Percentiles rank a stretch among this genome's conserved stretches.
Evolutionary conservation across 768 basidiomycete species (phyloP).

Genomic region (Basidioascus undulatus): DNA sequence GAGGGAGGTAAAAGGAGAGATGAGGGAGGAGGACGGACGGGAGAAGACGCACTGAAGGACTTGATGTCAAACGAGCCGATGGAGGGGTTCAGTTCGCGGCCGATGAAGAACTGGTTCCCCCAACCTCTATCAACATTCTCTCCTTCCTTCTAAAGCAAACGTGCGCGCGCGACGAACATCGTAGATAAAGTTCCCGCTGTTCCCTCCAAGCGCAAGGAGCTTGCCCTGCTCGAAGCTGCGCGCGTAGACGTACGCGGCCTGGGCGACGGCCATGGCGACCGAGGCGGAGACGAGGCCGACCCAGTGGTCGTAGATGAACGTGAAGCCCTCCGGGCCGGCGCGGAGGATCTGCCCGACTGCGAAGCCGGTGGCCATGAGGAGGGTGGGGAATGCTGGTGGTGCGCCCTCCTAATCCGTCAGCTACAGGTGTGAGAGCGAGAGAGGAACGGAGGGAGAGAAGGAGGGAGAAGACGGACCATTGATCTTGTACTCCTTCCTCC

Average conservation of each 20-base stretch:
- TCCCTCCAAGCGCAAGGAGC: constrained; percentile 76
- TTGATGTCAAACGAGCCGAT: constrained; percentile 55
- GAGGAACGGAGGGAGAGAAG: background rate
- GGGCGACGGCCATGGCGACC: constrained; percentile 47
- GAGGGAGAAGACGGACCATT: constrained; percentile 40
- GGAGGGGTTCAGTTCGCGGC: constrained; percentile 79
- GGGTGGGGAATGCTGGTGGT: constrained; percentile 53
- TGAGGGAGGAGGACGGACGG: background rate
- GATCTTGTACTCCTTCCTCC: constrained; percentile 61
- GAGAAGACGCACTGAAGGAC: constrained; percentile 22
- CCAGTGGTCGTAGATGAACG: constrained; percentile 80
- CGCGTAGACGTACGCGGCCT: constrained; percentile 44
- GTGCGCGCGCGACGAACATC: too few relatives aligned
- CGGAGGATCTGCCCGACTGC: constrained; percentile 42
- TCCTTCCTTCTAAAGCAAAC: too few relatives aligned
- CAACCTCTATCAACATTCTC: constrained; percentile 8
- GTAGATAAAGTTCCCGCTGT: constrained; percentile 63
- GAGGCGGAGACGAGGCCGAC: constrained; percentile 67
- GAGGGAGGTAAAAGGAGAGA: too few relatives aligned
- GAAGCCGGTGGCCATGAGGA: constrained; percentile 55
- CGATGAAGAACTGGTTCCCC: constrained; percentile 80
- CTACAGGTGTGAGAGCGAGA: background rate
- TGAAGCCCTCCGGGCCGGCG: constrained; percentile 54
- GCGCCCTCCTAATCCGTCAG: too few relatives aligned
- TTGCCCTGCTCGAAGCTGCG: constrained; percentile 42